Base-by-base conservation (phyloP, 2,329 filamentous ascomycete genomes). In the Fusarium graminum region DNA sequence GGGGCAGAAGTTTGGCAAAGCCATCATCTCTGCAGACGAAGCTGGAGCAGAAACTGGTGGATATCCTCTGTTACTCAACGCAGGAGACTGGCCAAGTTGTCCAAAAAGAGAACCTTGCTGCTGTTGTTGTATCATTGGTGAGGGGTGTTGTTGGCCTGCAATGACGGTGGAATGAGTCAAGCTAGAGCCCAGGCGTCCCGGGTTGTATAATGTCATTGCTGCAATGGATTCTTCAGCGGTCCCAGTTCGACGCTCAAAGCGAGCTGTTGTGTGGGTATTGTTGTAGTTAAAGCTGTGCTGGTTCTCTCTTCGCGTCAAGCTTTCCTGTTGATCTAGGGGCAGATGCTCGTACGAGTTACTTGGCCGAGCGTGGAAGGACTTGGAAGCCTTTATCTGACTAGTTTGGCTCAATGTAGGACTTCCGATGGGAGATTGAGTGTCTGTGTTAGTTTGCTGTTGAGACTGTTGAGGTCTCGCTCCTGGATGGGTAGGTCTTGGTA, bases 171-270 rank as follows among this genome's bases (percentile, higher is more conserved):
- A 46, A 32, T 46, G 32, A 38, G 40, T 38, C 38, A 54, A n/a
- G 9, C 46, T 25, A 22, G 39, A 39, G 3, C 28, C 11, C 9
- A 25, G 9, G 7, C 52, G 50, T 9, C 29, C 38, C n/a, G 42
- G 41, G 19, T 47, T 44, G 11, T 22, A 9, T 26, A 44, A 47
- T 14, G 43, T 14, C 39, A 61, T 52, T 4, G 52, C 41, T 9
- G 52, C 64, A 16, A 65, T 70, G 5, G 63, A 58, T 16, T 65
- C 67, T 13, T 69, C 59, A 9, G 63, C 53, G 6, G 55, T 68
- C n/a, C 54, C 55, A 4, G 44, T 25, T 39, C 46, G 49, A 19
- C 45, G 29, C n/a, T 65, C 65, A 19, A 68, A 65, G 2, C 52
- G 59, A 32, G 55, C 63, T 13, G 44, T 42, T 12, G 59, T 52